Conservation (phyloP, 78 protist species). For the Chrysochromulina parva region DNA sequence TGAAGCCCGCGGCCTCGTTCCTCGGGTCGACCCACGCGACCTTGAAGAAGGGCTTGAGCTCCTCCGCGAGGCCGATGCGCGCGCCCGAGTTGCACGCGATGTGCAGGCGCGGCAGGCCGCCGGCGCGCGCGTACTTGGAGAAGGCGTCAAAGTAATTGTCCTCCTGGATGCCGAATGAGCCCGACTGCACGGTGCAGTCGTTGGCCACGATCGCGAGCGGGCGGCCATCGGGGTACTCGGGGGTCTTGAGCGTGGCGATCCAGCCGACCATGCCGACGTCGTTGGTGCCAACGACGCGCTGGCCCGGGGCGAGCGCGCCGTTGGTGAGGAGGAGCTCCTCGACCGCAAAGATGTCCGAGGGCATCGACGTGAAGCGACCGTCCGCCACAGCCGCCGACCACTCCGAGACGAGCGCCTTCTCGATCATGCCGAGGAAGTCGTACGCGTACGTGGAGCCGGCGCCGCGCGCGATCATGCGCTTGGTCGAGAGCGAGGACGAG, state of each 20-base stretch:
- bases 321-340: constrained; percentile 47
- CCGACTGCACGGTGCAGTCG: constrained; percentile 92
- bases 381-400: constrained; percentile 7
- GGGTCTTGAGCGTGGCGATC: constrained; percentile 74
- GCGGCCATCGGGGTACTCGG: constrained; percentile 90
- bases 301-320: background rate
- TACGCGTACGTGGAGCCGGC: constrained; percentile 85
- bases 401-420: constrained; percentile 55
- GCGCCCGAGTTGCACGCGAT: constrained; percentile 95
- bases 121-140: constrained; percentile 81
- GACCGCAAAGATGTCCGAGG: constrained; percentile 17
- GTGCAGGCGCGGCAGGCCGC: constrained; percentile 89
- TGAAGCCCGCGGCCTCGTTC: constrained; percentile 68
- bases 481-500: constrained; percentile 42
- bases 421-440: constrained; percentile 89
- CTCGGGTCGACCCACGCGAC: constrained; percentile 75
- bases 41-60: constrained; percentile 72
- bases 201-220: constrained; percentile 87
- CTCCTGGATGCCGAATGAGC: constrained; percentile 84
- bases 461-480: constrained; percentile 77
- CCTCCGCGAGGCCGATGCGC: constrained; percentile 93
- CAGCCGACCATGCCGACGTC: constrained; percentile 93
- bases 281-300: constrained; percentile 52
- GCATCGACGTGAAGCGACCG: background rate
- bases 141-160: constrained; percentile 66